Percentiles rank a stretch among this genome's conserved stretches.
Conservation (phyloP, 164 flowering plant species). For the Piper betle region DNA sequence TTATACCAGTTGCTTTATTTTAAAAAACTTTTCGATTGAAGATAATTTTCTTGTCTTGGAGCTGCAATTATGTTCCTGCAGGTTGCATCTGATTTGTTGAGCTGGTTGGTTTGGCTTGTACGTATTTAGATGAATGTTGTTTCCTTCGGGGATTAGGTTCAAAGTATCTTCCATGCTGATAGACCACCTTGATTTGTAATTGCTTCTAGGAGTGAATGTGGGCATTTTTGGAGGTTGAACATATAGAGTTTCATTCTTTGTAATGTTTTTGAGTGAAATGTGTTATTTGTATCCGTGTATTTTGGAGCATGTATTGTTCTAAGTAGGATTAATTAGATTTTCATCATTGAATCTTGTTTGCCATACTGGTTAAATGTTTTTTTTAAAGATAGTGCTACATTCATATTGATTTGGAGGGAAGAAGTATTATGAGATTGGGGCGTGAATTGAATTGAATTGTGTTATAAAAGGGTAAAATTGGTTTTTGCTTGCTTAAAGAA, state of each 20-base stretch:
- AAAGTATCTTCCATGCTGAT: background rate
- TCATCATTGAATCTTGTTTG: too few species aligned
- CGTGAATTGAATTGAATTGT: background rate
- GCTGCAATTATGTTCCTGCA: background rate
- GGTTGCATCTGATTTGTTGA: conserved; percentile 12
- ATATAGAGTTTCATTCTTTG: background rate
- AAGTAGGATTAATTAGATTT: too few species aligned
- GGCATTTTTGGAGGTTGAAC: background rate
- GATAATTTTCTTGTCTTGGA: background rate
- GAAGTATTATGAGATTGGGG: too few species aligned
- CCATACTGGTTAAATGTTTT: too few species aligned
- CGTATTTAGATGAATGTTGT: background rate
- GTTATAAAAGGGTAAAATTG: background rate
- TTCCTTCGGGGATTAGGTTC: background rate
- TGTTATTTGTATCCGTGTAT: background rate
- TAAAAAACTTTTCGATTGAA: background rate
- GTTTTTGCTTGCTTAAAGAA: background rate
- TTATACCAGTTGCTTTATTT: conserved; percentile 6
- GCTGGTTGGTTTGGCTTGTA: background rate
- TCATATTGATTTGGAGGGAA: too few species aligned
- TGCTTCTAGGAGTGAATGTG: too few species aligned
- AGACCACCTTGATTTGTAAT: too few species aligned
- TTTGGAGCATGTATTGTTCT: too few species aligned
- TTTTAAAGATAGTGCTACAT: too few species aligned
- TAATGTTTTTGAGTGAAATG: background rate